phyloP scores from a whole-genome alignment of 306 rosid genomes.

The Begonia fuchsioides region DNA sequence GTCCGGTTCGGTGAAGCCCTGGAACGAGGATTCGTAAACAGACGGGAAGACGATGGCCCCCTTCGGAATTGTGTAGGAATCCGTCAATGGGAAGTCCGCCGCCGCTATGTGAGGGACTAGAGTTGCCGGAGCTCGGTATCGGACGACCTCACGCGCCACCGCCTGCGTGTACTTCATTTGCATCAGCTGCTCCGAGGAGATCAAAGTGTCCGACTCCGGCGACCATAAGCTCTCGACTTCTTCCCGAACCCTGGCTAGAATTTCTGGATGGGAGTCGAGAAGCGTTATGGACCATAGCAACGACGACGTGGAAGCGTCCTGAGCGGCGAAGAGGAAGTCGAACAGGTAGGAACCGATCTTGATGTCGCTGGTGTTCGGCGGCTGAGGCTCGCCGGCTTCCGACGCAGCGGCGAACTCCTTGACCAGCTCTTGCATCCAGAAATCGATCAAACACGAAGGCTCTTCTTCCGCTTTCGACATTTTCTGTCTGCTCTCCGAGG shows the following conservation, averaged over 20 bases:
- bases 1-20: conserved; percentile 65
- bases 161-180: conserved; percentile 69
- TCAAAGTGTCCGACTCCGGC: conserved; percentile 36
- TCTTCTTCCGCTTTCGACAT: conserved; percentile 30
- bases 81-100: conserved; percentile 42
- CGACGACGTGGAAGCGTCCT: conserved; percentile 86
- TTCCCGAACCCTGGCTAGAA: conserved; percentile 33
- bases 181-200: conserved; percentile 39
- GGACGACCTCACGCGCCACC: conserved; percentile 83
- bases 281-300: conserved; percentile 77
- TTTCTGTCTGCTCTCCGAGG: conserved; percentile 29
- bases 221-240: conserved; percentile 52
- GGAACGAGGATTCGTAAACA: conserved; percentile 57
- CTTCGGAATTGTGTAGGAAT: conserved; percentile 43
- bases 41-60: conserved; percentile 84
- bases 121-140: conserved; percentile 67
- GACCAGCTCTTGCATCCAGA: conserved; percentile 66
- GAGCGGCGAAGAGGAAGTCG: conserved; percentile 81
- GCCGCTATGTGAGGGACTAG: conserved; percentile 73
- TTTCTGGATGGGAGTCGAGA: conserved; percentile 53
- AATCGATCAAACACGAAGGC: conserved; percentile 69
- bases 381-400: conserved; percentile 8
- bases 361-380: conserved; percentile 21
- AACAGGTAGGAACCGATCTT: conserved; percentile 62
- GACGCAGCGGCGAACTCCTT: conserved; percentile 22